Conservation (phyloP, 2,329 filamentous ascomycete genomes). For the Dothideomycetidae sp. region DNA sequence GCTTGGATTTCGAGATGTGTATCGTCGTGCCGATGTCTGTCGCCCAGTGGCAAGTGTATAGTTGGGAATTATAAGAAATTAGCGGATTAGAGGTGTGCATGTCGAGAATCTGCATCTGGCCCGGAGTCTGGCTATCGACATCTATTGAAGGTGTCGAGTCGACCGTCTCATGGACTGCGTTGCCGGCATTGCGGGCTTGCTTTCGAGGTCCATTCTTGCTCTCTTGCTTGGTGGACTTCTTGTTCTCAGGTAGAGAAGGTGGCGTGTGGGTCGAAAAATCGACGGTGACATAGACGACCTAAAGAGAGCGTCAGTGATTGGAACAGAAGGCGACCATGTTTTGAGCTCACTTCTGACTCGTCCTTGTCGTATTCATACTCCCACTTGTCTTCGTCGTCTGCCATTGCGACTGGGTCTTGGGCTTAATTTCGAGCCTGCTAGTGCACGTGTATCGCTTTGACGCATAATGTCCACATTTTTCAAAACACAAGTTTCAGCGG, state of each 20-base stretch:
- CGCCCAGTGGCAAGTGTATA: conserved; percentile 71
- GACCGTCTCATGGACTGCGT: conserved; percentile 6
- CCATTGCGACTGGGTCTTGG: too few relatives aligned
- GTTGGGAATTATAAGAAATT: conserved; percentile 61
- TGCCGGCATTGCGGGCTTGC: conserved; percentile 7
- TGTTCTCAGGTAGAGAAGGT: conserved; percentile 13
- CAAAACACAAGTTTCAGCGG: too few relatives aligned
- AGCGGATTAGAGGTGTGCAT: conserved; percentile 64
- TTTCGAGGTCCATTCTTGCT: conserved; percentile 1
- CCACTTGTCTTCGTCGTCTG: conserved; percentile 9
- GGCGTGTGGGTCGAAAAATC: conserved; percentile 37
- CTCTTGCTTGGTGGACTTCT: background rate
- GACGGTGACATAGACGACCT: conserved; percentile 47
- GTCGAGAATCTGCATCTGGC: conserved; percentile 60
- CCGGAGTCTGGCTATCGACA: background rate
- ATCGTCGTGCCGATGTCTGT: conserved; percentile 76
- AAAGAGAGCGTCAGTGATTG: too few relatives aligned
- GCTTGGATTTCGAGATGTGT: conserved; percentile 31
- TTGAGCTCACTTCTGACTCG: conserved; percentile 24
- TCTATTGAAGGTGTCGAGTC: conserved; percentile 4
- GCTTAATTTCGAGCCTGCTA: too few relatives aligned
- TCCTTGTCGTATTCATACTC: conserved; percentile 21
- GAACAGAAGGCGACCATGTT: conserved; percentile 45
- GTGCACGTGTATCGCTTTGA: too few relatives aligned
- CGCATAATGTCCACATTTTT: too few relatives aligned